Evolutionary conservation across 805 yeast genomes (phyloP).

Genomic region (Saccharomycopsis fodiens): DNA sequence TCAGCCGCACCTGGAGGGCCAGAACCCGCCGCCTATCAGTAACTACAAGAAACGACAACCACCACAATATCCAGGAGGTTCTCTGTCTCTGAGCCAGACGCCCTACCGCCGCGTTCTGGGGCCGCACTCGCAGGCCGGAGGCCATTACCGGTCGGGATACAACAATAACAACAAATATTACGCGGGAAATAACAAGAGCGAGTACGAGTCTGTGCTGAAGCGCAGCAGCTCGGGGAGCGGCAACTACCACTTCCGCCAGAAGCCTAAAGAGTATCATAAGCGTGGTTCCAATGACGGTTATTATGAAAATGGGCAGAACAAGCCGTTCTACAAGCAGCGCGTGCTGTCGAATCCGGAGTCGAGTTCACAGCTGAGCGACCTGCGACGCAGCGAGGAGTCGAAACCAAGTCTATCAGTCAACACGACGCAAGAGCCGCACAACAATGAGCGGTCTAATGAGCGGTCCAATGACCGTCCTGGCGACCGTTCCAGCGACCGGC

Average conservation of each 20-base stretch:
- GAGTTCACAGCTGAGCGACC: too few relatives aligned
- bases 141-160: constrained; percentile 8
- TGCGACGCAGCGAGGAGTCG: neutral
- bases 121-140: constrained; percentile 1
- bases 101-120: constrained; percentile 5
- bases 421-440: constrained; percentile 3
- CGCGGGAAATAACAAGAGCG: neutral
- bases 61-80: constrained; percentile 2
- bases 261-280: constrained; percentile 3
- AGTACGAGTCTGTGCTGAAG: neutral
- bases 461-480: neutral
- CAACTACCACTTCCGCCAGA: constrained; percentile 3
- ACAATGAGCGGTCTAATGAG: too few relatives aligned
- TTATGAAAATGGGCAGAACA: neutral
- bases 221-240: neutral
- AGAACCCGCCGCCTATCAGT: neutral
- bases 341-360: constrained; percentile 7
- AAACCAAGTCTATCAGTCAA: constrained; percentile 9
- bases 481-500: constrained; percentile 5
- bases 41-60: constrained; percentile 8
- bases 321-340: constrained; percentile 3
- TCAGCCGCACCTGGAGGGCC: neutral
- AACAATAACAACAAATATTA: too few relatives aligned
- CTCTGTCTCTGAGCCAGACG: neutral
- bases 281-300: constrained; percentile 2